Evolutionary conservation across 179 eudicot genomes (phyloP), one percentile per base, ranked within the genome.

Genomic region (Spinacia oleracea): DNA sequence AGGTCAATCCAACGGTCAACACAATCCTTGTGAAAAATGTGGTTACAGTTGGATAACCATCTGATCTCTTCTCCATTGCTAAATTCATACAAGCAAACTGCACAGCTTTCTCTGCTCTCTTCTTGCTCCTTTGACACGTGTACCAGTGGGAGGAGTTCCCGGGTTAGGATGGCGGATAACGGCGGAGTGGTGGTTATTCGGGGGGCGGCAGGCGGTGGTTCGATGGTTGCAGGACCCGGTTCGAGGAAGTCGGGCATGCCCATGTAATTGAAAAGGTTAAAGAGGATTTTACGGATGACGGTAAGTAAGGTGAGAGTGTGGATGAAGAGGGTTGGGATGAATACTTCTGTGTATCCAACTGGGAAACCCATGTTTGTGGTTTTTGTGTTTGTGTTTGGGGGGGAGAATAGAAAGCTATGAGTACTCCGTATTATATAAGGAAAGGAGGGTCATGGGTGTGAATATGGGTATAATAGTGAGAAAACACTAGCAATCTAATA

Each of bases 1-100:
- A 83, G 87, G 71, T 86, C 90, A 83, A 91, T 88, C 96, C 96
- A 91, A 77, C 89, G 87, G 86, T 90, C 93, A 69, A 90, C 50
- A 67, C 93, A 90, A 0, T 83, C 67, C 76, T 82, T 72, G 69
- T 91, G 96, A 62, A 89, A 91, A 20, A 87, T 72, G 79, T 91
- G 96, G 11, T 65, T 79, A 80, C 96, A 91, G 55, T 89, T 91
- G 3, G 74, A 6, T 73, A 90, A 38, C 86, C 82, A 71, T 68
- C 92, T 70, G 72, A 91, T 84, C 78, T 87, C 89, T 23, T 91
- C 93, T 1, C 83, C 87, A 0, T 7, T 66, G 16, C 67, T 29
- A 6, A 91, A 82, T 79, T 91, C 93, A 80, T 77, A 86, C 53
- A 91, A 73, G 68, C 96, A 91, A 2, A 91, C 90, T 0, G 89